Percentiles rank a stretch among this genome's conserved stretches.
phyloP scores from a whole-genome alignment of 2,329 filamentous ascomycete genomes.

The Sporothrix protearum region DNA sequence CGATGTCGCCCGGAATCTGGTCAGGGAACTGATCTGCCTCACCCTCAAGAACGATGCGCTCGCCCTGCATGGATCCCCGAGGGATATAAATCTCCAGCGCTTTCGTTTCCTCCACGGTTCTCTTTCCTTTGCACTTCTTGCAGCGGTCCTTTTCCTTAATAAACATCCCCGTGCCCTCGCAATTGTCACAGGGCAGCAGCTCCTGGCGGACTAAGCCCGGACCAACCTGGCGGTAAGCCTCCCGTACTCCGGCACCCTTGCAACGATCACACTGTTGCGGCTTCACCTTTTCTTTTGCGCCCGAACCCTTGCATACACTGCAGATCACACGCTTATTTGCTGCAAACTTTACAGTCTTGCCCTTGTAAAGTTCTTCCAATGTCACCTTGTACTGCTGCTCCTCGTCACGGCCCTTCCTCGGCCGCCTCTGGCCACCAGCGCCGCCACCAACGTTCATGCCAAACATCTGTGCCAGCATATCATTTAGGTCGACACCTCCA shows the following conservation, averaged over 20 bases:
- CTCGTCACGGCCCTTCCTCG: slow-evolving; percentile 74
- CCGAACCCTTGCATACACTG: slow-evolving; percentile 78
- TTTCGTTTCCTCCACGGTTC: slow-evolving; percentile 84
- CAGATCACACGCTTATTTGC: slow-evolving; percentile 94
- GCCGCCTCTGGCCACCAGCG: slow-evolving; percentile 51
- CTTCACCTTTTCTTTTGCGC: slow-evolving; percentile 90
- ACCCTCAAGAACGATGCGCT: slow-evolving; percentile 84
- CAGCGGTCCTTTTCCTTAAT: slow-evolving; percentile 97
- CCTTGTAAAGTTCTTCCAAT: slow-evolving; percentile 94
- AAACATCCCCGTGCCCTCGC: slow-evolving; percentile 77
- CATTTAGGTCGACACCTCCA: slow-evolving; percentile 79
- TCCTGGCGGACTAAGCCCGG: slow-evolving; percentile 82
- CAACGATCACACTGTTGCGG: slow-evolving; percentile 78
- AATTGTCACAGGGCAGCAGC: slow-evolving; percentile 75
- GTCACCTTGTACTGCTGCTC: slow-evolving; percentile 88
- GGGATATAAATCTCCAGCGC: slow-evolving; percentile 95
- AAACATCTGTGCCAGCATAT: slow-evolving; percentile 92
- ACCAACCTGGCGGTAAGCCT: slow-evolving; percentile 77
- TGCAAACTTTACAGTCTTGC: slow-evolving; percentile 95
- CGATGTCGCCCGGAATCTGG: slow-evolving; percentile 84
- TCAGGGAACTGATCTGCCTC: slow-evolving; percentile 92
- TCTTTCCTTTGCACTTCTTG: slow-evolving; percentile 96
- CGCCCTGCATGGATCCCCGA: slow-evolving; percentile 78
- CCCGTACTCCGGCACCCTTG: slow-evolving; percentile 72
- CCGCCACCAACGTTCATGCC: slow-evolving; percentile 62